phyloP scores from a whole-genome alignment of 192 early-diverging fungal genomes.

The Podochytrium sp. region DNA sequence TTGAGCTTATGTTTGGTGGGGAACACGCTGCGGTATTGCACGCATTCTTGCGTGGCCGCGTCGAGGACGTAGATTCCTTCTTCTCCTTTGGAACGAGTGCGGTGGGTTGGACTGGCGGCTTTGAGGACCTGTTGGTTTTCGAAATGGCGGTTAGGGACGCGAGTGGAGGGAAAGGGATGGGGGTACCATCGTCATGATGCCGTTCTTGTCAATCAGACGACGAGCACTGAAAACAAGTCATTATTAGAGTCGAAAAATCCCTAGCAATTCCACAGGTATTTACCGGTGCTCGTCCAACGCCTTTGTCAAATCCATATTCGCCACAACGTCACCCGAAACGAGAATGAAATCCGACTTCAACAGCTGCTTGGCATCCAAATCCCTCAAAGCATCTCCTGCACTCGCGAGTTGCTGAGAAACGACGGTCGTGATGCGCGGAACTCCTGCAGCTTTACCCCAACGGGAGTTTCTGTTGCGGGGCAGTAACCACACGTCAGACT shows the following conservation, averaged over 20 bases:
- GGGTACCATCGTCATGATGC: constrained; percentile 94
- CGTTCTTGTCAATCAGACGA: constrained; percentile 72
- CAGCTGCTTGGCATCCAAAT: constrained; percentile 80
- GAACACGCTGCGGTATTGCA: constrained; percentile 76
- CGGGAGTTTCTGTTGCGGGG: constrained; percentile 67
- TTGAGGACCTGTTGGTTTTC: constrained; percentile 51
- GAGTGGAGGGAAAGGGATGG: too few relatives aligned
- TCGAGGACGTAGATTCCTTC: constrained; percentile 89
- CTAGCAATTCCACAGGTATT: constrained; percentile 6
- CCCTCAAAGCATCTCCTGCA: constrained; percentile 81
- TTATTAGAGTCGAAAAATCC: background rate
- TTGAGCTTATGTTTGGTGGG: constrained; percentile 61
- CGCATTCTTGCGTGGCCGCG: constrained; percentile 71
- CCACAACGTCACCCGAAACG: constrained; percentile 85
- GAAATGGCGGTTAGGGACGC: background rate
- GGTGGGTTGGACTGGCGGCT: constrained; percentile 65
- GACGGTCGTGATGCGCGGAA: constrained; percentile 71
- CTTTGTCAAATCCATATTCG: constrained; percentile 81
- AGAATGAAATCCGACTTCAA: constrained; percentile 91
- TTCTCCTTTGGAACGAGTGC: constrained; percentile 59
- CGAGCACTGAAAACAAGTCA: too few relatives aligned
- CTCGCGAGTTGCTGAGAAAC: constrained; percentile 74
- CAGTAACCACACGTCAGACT: too few relatives aligned
- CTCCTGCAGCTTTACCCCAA: constrained; percentile 68
- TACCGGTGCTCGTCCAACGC: constrained; percentile 80